Percentiles rank a stretch among this genome's conserved stretches.
phyloP scores from a whole-genome alignment of 768 basidiomycete genomes.

The Collybia mongolica region DNA sequence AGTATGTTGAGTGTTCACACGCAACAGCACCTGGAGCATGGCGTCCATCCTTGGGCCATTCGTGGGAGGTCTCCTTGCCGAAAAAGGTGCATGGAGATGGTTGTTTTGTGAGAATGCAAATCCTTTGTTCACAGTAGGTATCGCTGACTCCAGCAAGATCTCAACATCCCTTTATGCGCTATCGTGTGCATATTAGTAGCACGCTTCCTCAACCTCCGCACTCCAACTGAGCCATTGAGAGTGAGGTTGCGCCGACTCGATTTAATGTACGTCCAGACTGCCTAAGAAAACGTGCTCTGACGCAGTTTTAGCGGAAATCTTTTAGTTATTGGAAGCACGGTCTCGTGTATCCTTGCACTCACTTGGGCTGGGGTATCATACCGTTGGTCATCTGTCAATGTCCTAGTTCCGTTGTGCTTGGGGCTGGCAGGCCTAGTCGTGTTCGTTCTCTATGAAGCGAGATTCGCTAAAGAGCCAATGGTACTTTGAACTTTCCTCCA shows the following conservation, averaged over 20 bases:
- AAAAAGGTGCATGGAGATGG: constrained; percentile 32
- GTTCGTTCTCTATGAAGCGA: constrained; percentile 40
- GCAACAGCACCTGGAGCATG: too few species aligned
- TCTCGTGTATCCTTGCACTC: constrained; percentile 34
- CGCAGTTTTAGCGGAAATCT: constrained; percentile 34
- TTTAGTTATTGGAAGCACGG: constrained; percentile 34
- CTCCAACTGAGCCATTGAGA: constrained; percentile 26
- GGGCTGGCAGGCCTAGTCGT: constrained; percentile 34
- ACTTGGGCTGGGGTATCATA: constrained; percentile 49
- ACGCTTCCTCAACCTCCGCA: constrained; percentile 29
- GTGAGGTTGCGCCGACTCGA: constrained; percentile 38
- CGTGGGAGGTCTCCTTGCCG: constrained; percentile 31
- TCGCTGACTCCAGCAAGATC: too few species aligned
- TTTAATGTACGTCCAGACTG: constrained; percentile 33
- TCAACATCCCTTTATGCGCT: constrained; percentile 37
- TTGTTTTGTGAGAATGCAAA: constrained; percentile 35
- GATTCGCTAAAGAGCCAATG: constrained; percentile 13
- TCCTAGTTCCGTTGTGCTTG: constrained; percentile 44
- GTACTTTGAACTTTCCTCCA: too few species aligned
- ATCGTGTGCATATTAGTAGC: constrained; percentile 24
- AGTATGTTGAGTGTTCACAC: too few species aligned
- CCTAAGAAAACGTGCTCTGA: neutral
- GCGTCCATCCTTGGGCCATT: constrained; percentile 1
- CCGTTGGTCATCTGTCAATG: constrained; percentile 36
- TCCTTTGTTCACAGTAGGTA: too few species aligned